These are phyloP conservation scores for Lichtheimia ornata DNA, from an alignment of 371 early-diverging fungal genomes.

Conservation along the genomic window DNA sequence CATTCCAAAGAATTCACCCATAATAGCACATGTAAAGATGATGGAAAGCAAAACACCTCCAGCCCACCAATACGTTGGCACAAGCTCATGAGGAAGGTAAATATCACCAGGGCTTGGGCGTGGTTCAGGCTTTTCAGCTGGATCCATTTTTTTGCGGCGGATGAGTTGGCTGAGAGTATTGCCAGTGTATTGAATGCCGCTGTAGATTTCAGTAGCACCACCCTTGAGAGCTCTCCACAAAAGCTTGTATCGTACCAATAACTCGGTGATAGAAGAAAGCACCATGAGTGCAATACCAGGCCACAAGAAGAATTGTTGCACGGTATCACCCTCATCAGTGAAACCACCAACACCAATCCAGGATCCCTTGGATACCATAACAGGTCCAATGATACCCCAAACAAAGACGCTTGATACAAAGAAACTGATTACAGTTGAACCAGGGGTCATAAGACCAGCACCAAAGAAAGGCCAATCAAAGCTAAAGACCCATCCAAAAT, in stretches of 20 bases:
- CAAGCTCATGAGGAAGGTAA: conserved; percentile 38
- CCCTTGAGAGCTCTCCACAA: conserved; percentile 56
- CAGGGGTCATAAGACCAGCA: conserved; percentile 69
- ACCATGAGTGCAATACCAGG: conserved; percentile 79
- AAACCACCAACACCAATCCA: conserved; percentile 39
- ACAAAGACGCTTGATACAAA: conserved; percentile 55
- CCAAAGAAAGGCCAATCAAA: conserved; percentile 69
- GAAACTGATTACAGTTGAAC: conserved; percentile 57
- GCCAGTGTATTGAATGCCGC: background rate
- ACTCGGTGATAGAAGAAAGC: conserved; percentile 63
- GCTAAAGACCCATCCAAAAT: conserved; percentile 60
- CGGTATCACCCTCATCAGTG: conserved; percentile 31
- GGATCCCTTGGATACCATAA: conserved; percentile 41
- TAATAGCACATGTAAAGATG: conserved; percentile 61
- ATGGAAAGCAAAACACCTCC: conserved; percentile 58
- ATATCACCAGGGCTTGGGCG: conserved; percentile 30
- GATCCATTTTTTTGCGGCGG: background rate
- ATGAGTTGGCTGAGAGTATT: background rate
- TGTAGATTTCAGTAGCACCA: background rate
- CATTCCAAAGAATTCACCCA: conserved; percentile 59
- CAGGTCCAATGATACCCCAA: conserved; percentile 55
- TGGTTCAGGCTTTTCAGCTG: background rate
- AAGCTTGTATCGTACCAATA: conserved; percentile 52
- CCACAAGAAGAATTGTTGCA: conserved; percentile 66
- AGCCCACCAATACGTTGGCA: conserved; percentile 65